These are phyloP conservation scores for Puccinellia tenuiflora DNA, from an alignment of 176 grass and related monocot genomes.

Conservation along the genomic window DNA sequence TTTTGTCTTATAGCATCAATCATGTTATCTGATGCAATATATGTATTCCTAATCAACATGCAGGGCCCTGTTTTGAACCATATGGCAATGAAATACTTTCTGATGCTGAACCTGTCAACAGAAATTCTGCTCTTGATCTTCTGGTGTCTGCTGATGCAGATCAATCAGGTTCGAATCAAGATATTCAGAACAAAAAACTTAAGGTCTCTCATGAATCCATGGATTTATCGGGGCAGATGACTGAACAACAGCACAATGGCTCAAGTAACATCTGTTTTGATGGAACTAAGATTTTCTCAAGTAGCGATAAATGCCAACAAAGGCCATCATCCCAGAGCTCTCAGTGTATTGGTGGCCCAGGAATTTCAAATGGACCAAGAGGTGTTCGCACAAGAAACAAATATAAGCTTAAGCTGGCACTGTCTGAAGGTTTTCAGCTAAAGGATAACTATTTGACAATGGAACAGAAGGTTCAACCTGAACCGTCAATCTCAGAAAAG, in stretches of 20 bases:
- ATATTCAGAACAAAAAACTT: slow-evolving; percentile 32
- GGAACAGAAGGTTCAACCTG: slow-evolving; percentile 41
- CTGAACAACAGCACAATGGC: slow-evolving; percentile 14
- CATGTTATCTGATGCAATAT: slow-evolving; percentile 25
- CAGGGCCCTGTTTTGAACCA: slow-evolving; percentile 12
- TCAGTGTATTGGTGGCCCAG: slow-evolving; percentile 24
- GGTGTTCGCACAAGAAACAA: slow-evolving; percentile 44
- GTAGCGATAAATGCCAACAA: slow-evolving; percentile 33
- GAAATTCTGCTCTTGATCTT: slow-evolving; percentile 74
- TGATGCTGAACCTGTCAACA: slow-evolving; percentile 39
- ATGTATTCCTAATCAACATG: slow-evolving; percentile 23
- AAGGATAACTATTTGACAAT: slow-evolving; percentile 28
- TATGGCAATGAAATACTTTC: slow-evolving; percentile 31
- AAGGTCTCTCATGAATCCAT: not conserved
- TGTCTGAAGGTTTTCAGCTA: slow-evolving; percentile 45
- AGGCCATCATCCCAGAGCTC: slow-evolving; percentile 23
- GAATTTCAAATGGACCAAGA: slow-evolving; percentile 28
- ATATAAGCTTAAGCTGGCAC: slow-evolving; percentile 47
- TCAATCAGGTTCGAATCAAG: slow-evolving; percentile 55
- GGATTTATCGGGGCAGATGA: not conserved
- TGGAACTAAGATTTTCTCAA: not conserved
- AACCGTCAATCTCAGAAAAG: slow-evolving; percentile 39
- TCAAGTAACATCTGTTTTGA: slow-evolving; percentile 25
- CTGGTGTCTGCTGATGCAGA: slow-evolving; percentile 64
- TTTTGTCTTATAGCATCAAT: not conserved